Conservation (phyloP, 129 eudicot genomes). For the Centella asiatica region DNA sequence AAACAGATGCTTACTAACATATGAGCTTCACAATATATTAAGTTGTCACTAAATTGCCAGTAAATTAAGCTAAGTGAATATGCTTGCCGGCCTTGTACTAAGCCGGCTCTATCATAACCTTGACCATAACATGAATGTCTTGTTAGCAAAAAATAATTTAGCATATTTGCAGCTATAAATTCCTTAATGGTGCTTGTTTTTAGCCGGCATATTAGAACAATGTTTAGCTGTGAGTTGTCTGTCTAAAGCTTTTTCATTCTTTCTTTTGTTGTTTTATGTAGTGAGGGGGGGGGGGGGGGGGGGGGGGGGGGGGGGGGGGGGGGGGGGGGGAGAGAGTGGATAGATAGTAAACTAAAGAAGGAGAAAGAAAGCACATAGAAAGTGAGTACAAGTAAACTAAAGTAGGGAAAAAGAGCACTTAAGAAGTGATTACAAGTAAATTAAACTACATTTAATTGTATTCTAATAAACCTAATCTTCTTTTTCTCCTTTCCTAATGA, state of each 20-base stretch:
- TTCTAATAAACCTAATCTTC: neutral
- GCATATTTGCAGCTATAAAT: slow-evolving; percentile 1
- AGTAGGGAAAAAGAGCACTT: neutral
- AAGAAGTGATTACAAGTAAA: slow-evolving; percentile 1
- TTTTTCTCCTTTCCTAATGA: neutral
- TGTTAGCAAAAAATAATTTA: slow-evolving; percentile 22
- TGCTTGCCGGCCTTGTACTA: slow-evolving; percentile 25
- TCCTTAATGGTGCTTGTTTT: neutral
- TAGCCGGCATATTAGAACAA: slow-evolving; percentile 32
- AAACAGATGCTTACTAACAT: neutral
- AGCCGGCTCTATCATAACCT: slow-evolving; percentile 36
- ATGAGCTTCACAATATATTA: too few species aligned
- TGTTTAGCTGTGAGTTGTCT: slow-evolving; percentile 24
- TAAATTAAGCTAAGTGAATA: slow-evolving; percentile 1
- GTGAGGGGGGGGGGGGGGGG: too few species aligned
- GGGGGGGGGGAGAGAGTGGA: too few species aligned
- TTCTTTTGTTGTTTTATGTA: slow-evolving; percentile 5
- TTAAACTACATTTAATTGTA: neutral
- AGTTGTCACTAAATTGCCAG: slow-evolving; percentile 15
- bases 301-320: too few species aligned
- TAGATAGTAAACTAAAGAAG: too few species aligned
- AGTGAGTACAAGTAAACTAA: neutral
- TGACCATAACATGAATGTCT: slow-evolving; percentile 20
- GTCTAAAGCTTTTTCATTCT: neutral
- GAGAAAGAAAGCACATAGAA: too few species aligned